Base-by-base conservation (phyloP, 2,329 filamentous ascomycete species). In the Zymoseptoria ardabiliae region DNA sequence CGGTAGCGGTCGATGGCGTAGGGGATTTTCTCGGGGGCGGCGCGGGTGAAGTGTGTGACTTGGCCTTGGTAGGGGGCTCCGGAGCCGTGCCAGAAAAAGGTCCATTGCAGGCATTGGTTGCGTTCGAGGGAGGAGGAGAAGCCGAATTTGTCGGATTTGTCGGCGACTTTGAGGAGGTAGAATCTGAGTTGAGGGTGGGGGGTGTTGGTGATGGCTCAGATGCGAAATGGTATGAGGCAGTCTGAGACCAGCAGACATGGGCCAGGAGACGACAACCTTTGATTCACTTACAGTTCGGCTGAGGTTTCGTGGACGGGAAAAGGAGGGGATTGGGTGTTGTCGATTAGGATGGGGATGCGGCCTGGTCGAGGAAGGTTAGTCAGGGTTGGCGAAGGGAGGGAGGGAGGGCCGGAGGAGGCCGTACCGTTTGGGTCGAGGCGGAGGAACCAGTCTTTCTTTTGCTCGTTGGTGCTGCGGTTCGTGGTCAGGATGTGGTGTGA, bases 401-500 rank as follows among this genome's bases (percentile, higher is more conserved):
- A 50, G 19, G 22, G 9, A 23, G 6, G 13, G n/a, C n/a, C n/a
- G n/a, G 23, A n/a, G 54, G 41, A 19, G 52, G 21, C 25, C 22
- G n/a, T 57, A 61, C 59, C 65, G 64, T 67, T 70, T 41, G 65
- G 68, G 57, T 81, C 75, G 10, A 81, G 70, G 11, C 73, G 70
- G 4, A 81, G 71, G 65, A 80, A 81, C 78, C 78, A 82, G 53
- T 82, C 80, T 58, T 81, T 79, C 73, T 83, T 83, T 65, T 83
- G 80, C 62, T 78, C 79, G 63, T 82, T 82, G 60, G 78, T 81
- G 35, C 59, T 61, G 56, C 6, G 23, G 17, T 17, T n/a, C 3
- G 17, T 7, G 35, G 17, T 45, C 28, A 52, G n/a, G 20, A 9
- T 35, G 49, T 55, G 2, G 56, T 48, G 21, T 28, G n/a, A 55